Evolutionary conservation across 176 grass and related monocot genomes (phyloP).

Genomic region (Dactylis glomerata): DNA sequence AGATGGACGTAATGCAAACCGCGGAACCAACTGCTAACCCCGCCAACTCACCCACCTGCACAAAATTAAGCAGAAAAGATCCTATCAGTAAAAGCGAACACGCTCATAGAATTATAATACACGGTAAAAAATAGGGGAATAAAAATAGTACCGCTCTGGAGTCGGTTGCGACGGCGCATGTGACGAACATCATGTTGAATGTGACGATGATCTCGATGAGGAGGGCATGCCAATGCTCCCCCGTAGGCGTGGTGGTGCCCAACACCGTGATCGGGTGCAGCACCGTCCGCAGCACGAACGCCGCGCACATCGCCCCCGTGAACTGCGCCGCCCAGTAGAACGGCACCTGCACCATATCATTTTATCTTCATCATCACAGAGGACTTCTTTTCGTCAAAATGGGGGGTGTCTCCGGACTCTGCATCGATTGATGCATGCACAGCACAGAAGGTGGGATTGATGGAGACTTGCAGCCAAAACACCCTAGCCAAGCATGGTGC

Average conservation of each 20-base stretch:
- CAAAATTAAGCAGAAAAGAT: not conserved
- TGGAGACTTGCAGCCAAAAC: not conserved
- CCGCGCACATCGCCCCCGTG: constrained; percentile 70
- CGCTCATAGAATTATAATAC: no score
- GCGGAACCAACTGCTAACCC: constrained; percentile 97
- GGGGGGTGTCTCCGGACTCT: no score
- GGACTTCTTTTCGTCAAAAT: no score
- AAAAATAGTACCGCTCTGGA: constrained; percentile 57
- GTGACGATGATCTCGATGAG: constrained; percentile 86
- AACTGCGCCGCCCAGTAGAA: constrained; percentile 98
- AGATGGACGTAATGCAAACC: constrained; percentile 99
- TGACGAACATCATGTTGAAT: constrained; percentile 99
- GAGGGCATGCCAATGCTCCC: constrained; percentile 67
- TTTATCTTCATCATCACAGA: not conserved
- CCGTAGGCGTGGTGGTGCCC: constrained; percentile 77
- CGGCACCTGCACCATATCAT: constrained; percentile 50
- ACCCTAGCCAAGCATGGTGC: not conserved
- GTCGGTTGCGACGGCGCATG: constrained; percentile 87
- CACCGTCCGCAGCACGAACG: constrained; percentile 67
- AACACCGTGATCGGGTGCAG: constrained; percentile 65
- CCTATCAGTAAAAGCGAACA: not conserved
- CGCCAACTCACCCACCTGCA: constrained; percentile 99
- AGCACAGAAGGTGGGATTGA: no score
- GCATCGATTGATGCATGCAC: no score
- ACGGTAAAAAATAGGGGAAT: fast-evolving